A percentile compares a stretch with the other conserved stretches of the same genome.
Evolutionary conservation across 148 eudicot genomes (phyloP).

Genomic region (Tetragonia tetragonoides): DNA sequence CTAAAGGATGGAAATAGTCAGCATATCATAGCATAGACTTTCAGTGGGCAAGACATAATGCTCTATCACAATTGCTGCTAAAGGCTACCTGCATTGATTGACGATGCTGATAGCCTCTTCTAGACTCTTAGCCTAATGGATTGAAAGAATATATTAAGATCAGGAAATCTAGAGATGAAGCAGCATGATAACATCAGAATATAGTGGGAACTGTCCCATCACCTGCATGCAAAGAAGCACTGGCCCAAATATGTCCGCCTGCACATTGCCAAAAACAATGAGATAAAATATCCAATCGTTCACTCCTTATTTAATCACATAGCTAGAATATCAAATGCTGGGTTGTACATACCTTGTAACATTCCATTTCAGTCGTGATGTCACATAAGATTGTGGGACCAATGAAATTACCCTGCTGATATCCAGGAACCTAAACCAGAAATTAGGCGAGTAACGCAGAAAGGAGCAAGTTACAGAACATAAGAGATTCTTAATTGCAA

Average conservation of each 20-base stretch:
- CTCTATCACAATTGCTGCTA: no score
- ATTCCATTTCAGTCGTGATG: conserved; percentile 56
- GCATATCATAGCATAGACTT: neutral
- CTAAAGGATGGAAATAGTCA: conserved; percentile 14
- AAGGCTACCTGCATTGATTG: conserved; percentile 49
- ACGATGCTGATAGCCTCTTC: conserved; percentile 60
- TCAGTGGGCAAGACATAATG: conserved; percentile 5
- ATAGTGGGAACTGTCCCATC: neutral
- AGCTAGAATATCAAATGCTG: neutral
- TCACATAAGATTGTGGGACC: conserved; percentile 68
- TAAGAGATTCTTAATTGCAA: neutral
- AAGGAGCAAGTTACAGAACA: neutral
- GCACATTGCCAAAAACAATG: conserved; percentile 20
- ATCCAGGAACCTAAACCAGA: conserved; percentile 52
- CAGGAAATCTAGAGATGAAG: conserved; percentile 1
- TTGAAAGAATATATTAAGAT: neutral
- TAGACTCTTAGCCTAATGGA: conserved; percentile 51
- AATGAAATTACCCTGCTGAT: conserved; percentile 65
- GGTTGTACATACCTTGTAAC: conserved; percentile 24
- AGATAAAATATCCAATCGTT: neutral
- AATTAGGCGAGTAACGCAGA: conserved; percentile 3
- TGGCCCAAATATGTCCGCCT: conserved; percentile 69
- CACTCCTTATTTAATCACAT: neutral
- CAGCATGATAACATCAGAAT: neutral
- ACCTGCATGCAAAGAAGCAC: conserved; percentile 81